Evolutionary conservation across 441 rosid genomes (phyloP).

Genomic region (Eruca vesicaria): DNA sequence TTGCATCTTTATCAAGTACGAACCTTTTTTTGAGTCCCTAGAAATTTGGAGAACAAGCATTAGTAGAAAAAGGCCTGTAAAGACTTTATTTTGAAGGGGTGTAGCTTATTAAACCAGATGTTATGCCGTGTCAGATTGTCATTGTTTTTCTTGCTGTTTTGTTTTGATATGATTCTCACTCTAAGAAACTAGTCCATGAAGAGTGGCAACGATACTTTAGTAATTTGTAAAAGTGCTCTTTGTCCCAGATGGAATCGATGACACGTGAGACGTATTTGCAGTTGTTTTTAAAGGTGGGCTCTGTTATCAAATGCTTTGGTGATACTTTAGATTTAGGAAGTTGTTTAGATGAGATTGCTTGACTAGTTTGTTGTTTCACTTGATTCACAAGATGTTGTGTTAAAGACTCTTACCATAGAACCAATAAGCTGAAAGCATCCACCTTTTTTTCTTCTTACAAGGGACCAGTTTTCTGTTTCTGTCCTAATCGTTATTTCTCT

Average conservation of each 20-base stretch:
- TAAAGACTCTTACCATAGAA: not conserved
- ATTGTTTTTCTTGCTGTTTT: constrained; percentile 3
- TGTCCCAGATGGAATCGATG: constrained; percentile 97
- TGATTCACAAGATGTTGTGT: constrained; percentile 6
- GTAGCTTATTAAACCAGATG: not conserved
- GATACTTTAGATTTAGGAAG: constrained; percentile 27
- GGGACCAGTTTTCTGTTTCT: not conserved
- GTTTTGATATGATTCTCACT: not conserved
- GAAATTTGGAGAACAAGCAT: not conserved
- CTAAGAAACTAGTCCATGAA: constrained; percentile 12
- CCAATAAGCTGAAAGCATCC: not conserved
- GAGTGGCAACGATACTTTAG: constrained; percentile 39
- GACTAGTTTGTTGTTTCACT: constrained; percentile 15
- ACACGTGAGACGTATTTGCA: constrained; percentile 80
- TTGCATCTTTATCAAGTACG: constrained; percentile 73
- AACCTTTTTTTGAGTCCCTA: constrained; percentile 27
- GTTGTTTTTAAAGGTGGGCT: constrained; percentile 66
- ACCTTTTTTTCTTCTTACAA: not conserved
- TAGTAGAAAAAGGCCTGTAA: not conserved
- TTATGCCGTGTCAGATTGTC: not conserved
- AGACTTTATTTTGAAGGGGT: not conserved
- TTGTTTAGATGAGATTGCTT: constrained; percentile 11
- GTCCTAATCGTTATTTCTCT: constrained; percentile 19
- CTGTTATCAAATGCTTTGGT: constrained; percentile 41
- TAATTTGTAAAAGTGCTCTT: constrained; percentile 62